Evolutionary conservation across 1,284 basidiomycete genomes (phyloP), one percentile per base, ranked within the genome.

Genomic region (Jaminaea rosea): DNA sequence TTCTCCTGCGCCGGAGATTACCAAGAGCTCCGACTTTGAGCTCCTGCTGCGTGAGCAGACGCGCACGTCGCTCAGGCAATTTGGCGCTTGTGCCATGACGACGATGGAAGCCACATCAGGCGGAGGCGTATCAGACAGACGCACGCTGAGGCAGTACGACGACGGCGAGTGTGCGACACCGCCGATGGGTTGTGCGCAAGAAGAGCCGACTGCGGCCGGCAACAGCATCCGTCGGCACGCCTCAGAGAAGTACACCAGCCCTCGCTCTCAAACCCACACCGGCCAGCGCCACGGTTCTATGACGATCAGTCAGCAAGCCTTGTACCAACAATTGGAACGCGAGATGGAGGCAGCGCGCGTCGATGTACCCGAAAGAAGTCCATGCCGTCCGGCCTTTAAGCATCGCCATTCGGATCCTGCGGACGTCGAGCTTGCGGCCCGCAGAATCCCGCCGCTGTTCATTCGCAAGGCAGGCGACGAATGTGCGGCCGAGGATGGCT

Each of bases 21-120:
- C 34, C 41, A 17, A 49, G 28, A 36, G 39, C 6, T 26, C 15
- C 24, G 46, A 57, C 26, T 65, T 64, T 26, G 64, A 65, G 4
- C 48, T 51, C 17, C 56, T 60, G 58, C 59, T 63, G 48, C 57
- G 55, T 46, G 54, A 50, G 17, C 62, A 64, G 49, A 66, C 62
- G 26, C 29, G 49, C 37, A 54, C 55, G 37, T 64, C 62, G 50
- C 53, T 66, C 37, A 50, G 54, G 28, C 52, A 59, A 29, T 53
- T 50, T 52, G 56, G 63, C 44, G 58, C 57, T 1, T 45, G 58
- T 4, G 55, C 56, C 9, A 42, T 58, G 21, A n/a, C n/a, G n/a
- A n/a, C n/a, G n/a, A n/a, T n/a, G n/a, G n/a, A n/a, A n/a, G 52
- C 56, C 15, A 53, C 61, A 7, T 55, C 61, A 26, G 49, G 54